phyloP scores from a whole-genome alignment of 148 eudicot genomes.

The Nyssa sinensis region DNA sequence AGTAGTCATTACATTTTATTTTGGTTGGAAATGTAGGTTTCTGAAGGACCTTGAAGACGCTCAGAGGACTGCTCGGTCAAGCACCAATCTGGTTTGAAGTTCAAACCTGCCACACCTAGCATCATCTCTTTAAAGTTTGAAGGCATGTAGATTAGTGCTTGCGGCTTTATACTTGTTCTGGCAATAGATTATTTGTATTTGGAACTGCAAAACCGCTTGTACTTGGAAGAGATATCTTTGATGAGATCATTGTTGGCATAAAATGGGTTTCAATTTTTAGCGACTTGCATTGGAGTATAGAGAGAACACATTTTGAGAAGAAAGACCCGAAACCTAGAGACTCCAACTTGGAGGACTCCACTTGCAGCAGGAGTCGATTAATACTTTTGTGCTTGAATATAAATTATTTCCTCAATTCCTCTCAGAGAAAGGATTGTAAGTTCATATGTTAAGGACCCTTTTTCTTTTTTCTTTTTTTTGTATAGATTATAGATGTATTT shows the following conservation, averaged over 20 bases:
- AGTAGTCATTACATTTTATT: not conserved
- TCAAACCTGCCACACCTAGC: not conserved
- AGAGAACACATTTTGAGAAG: not conserved
- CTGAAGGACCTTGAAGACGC: slow-evolving; percentile 94
- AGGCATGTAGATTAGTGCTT: not conserved
- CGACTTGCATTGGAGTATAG: not conserved
- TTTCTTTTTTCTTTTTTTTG: not conserved
- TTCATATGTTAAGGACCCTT: not conserved
- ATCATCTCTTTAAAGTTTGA: too few species aligned
- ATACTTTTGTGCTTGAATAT: not conserved
- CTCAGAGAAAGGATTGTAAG: not conserved
- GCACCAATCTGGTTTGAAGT: slow-evolving; percentile 40
- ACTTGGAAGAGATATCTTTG: not conserved
- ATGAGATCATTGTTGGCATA: not conserved
- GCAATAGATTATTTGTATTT: not conserved
- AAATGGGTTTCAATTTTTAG: not conserved
- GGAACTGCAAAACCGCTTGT: not conserved
- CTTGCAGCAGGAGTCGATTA: not conserved
- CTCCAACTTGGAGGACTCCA: not conserved
- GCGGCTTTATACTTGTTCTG: not conserved
- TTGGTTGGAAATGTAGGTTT: slow-evolving; percentile 45
- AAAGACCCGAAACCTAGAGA: not conserved
- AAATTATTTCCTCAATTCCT: not conserved
- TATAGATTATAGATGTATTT: not conserved
- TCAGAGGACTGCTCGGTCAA: slow-evolving; percentile 59